phyloP scores from a whole-genome alignment of 139 green algal genomes.

The Mesotaenium endlicherianum region DNA sequence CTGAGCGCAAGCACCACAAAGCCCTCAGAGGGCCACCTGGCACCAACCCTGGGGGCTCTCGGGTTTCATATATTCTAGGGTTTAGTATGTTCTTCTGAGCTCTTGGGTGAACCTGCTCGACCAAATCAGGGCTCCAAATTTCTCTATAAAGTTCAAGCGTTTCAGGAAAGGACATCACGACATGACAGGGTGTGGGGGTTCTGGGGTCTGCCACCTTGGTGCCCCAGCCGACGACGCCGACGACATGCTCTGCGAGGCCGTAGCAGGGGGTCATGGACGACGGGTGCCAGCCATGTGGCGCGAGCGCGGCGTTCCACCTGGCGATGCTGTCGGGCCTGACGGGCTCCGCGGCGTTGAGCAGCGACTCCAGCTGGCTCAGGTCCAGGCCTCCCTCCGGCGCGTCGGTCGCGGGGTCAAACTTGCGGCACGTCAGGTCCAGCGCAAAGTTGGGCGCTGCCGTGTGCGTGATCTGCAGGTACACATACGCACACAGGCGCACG shows the following conservation, averaged over 20 bases:
- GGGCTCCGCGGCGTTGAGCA: constrained; percentile 39
- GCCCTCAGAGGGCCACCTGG: too few relatives aligned
- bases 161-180: too few relatives aligned
- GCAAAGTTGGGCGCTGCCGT: constrained; percentile 44
- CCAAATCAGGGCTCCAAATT: too few relatives aligned
- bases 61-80: too few relatives aligned
- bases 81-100: too few relatives aligned
- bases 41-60: too few relatives aligned
- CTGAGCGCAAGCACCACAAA: too few relatives aligned
- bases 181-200: too few relatives aligned
- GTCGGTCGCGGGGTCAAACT: background rate
- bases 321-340: constrained; percentile 12
- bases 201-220: constrained; percentile 35
- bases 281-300: background rate
- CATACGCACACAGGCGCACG: too few relatives aligned
- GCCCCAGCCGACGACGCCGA: constrained; percentile 3
- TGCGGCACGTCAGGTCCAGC: constrained; percentile 23
- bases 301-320: constrained; percentile 24
- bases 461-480: constrained; percentile 51
- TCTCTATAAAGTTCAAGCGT: too few relatives aligned
- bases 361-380: constrained; percentile 19
- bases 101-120: too few relatives aligned
- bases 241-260: constrained; percentile 40
- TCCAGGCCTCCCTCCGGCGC: constrained; percentile 8
- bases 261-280: constrained; percentile 39